These are phyloP conservation scores for Bryum argenteum DNA, from an alignment of 225 moss, liverwort and hornwort species.

Conservation along the genomic window DNA sequence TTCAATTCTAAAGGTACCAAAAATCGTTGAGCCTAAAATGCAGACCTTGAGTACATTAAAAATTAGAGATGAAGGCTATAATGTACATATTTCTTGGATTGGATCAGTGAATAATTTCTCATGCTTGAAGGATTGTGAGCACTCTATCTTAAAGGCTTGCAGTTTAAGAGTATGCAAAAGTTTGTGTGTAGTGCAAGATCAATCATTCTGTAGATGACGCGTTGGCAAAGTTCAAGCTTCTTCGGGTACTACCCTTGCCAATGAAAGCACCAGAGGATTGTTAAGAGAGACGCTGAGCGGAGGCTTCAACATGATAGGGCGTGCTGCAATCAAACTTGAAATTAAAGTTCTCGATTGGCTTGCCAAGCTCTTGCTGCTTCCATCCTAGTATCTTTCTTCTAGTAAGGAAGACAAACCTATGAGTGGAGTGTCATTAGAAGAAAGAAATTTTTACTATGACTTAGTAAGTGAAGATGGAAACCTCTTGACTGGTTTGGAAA, in stretches of 20 bases:
- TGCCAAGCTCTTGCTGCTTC: conserved; percentile 74
- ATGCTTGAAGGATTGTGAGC: too few relatives aligned
- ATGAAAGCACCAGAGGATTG: conserved; percentile 64
- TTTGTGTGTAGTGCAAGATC: conserved; percentile 57
- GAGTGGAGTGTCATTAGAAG: too few relatives aligned
- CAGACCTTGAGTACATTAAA: too few relatives aligned
- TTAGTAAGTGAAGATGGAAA: too few relatives aligned
- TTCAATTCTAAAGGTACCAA: too few relatives aligned
- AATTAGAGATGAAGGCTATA: too few relatives aligned
- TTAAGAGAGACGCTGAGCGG: conserved; percentile 85
- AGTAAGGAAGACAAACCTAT: too few relatives aligned
- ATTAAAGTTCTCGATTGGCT: conserved; percentile 80
- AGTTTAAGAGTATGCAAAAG: too few relatives aligned
- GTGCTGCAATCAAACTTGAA: conserved; percentile 83
- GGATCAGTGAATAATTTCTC: too few relatives aligned
- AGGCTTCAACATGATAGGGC: conserved; percentile 60
- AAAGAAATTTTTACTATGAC: not conserved
- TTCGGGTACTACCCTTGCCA: conserved; percentile 73
- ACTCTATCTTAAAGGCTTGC: not conserved
- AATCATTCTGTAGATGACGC: conserved; percentile 67
- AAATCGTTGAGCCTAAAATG: too few relatives aligned
- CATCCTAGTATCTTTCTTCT: conserved; percentile 54
- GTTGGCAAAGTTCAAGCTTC: conserved; percentile 90
- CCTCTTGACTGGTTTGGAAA: too few relatives aligned
- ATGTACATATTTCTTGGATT: too few relatives aligned